Conservation (phyloP, 306 rosid genomes). For the Rosa multiflora region DNA sequence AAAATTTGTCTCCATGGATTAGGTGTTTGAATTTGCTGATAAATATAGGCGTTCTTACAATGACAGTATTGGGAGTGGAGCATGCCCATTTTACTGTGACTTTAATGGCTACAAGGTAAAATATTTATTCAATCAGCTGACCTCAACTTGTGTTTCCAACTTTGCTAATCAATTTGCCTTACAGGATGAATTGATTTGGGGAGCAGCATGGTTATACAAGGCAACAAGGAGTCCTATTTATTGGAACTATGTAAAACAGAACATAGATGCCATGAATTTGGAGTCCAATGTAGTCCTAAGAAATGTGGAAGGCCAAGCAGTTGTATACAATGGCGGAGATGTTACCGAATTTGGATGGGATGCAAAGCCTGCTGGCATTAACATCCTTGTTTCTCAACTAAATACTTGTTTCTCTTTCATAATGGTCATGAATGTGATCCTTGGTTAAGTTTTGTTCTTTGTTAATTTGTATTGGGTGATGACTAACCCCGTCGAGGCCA, state of each 20-base stretch:
- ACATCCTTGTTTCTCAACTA: slow-evolving; percentile 40
- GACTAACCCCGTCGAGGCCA: slow-evolving; percentile 8
- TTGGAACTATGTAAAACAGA: slow-evolving; percentile 33
- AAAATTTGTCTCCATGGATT: background rate
- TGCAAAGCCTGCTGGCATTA: slow-evolving; percentile 44
- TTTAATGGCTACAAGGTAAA: slow-evolving; percentile 40
- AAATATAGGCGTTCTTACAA: slow-evolving; percentile 41
- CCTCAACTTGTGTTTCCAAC: background rate
- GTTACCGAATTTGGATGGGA: slow-evolving; percentile 53
- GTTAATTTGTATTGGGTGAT: slow-evolving; percentile 30
- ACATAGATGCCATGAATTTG: slow-evolving; percentile 5
- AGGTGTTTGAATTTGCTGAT: slow-evolving; percentile 54
- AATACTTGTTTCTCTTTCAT: slow-evolving; percentile 34
- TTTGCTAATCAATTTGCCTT: background rate
- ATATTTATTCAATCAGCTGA: background rate
- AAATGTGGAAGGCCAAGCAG: slow-evolving; percentile 1
- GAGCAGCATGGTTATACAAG: slow-evolving; percentile 49
- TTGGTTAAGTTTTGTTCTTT: background rate
- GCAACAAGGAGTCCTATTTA: slow-evolving; percentile 17
- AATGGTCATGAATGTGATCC: background rate
- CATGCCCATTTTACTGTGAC: slow-evolving; percentile 55
- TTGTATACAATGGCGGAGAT: background rate
- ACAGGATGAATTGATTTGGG: slow-evolving; percentile 60
- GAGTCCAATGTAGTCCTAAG: background rate
- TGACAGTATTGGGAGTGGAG: slow-evolving; percentile 19